These are phyloP conservation scores for Sherardia arvensis DNA, from an alignment of 257 asterid genomes.

Conservation along the genomic window DNA sequence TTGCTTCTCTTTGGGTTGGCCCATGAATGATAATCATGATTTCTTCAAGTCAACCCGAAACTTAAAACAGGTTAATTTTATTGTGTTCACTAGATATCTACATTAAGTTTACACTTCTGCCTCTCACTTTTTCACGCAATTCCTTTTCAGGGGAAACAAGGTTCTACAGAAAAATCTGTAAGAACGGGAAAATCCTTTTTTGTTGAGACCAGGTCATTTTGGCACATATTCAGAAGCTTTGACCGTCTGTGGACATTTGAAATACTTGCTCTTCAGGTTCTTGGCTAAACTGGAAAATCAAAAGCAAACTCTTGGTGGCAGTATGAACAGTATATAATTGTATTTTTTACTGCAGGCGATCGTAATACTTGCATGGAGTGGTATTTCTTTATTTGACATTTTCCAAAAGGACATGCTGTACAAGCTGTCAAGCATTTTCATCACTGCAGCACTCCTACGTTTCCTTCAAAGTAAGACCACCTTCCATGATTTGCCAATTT, in stretches of 20 bases:
- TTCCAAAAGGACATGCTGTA: constrained; percentile 50
- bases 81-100: constrained; percentile 1
- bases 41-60: constrained; percentile 70
- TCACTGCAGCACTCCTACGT: constrained; percentile 88
- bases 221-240: constrained; percentile 92
- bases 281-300: constrained; percentile 13
- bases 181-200: constrained; percentile 84
- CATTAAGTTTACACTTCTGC: constrained; percentile 8
- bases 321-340: constrained; percentile 12
- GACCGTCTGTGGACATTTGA: constrained; percentile 97
- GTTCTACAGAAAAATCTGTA: constrained; percentile 31
- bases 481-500: constrained; percentile 2
- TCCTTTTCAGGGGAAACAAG: constrained; percentile 58
- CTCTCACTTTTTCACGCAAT: constrained; percentile 21
- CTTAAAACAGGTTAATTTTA: constrained; percentile 33
- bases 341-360: constrained; percentile 48
- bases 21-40: constrained; percentile 93
- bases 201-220: constrained; percentile 86
- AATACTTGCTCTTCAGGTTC: constrained; percentile 73
- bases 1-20: constrained; percentile 97
- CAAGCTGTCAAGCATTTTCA: constrained; percentile 69
- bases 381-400: constrained; percentile 44
- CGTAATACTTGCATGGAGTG: constrained; percentile 75
- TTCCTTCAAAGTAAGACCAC: constrained; percentile 66
- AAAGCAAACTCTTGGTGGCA: constrained; percentile 6